phyloP scores from a whole-genome alignment of 495 filamentous ascomycete species.

The Neurospora hispaniola region DNA sequence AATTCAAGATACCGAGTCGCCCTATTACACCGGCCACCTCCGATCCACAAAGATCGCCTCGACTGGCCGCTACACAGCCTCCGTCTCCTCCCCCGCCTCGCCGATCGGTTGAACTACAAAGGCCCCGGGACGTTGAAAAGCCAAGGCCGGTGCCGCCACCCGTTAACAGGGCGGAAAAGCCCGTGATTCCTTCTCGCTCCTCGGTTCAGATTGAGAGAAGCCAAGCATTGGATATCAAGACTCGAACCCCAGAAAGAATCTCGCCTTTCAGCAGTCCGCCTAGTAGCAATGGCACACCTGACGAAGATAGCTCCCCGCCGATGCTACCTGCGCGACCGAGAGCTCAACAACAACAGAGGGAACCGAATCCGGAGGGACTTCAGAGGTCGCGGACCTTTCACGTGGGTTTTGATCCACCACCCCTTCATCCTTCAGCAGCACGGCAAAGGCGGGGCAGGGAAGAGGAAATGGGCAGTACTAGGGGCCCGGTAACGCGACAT shows the following conservation, averaged over 20 bases:
- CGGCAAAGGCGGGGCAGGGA: conserved; percentile 28
- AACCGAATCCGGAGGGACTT: conserved; percentile 7
- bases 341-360: conserved; percentile 10
- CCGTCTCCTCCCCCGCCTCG: conserved; percentile 45
- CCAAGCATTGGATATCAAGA: conserved; percentile 22
- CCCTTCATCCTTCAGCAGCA: conserved; percentile 37
- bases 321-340: conserved; percentile 32
- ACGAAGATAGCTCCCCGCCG: conserved; percentile 33
- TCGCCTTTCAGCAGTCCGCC: conserved; percentile 92
- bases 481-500: conserved; percentile 21
- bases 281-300: conserved; percentile 56
- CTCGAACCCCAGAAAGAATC: conserved; percentile 29
- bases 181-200: conserved; percentile 42
- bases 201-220: conserved; percentile 16
- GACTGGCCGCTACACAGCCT: conserved; percentile 29
- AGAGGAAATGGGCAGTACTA: conserved; percentile 25
- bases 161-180: conserved; percentile 74
- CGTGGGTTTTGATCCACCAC: conserved; percentile 34
- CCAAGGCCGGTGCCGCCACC: conserved; percentile 44
- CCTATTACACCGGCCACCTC: conserved; percentile 34
- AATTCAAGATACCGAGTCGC: conserved; percentile 43
- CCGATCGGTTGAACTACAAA: conserved; percentile 39
- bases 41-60: conserved; percentile 35
- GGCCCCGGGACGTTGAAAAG: conserved; percentile 30
- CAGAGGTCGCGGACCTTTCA: conserved; percentile 20